A percentile compares a stretch with the other conserved stretches of the same genome.
Conservation (phyloP, 108 stramenopile genomes). For the Nitzschia inconspicua region DNA sequence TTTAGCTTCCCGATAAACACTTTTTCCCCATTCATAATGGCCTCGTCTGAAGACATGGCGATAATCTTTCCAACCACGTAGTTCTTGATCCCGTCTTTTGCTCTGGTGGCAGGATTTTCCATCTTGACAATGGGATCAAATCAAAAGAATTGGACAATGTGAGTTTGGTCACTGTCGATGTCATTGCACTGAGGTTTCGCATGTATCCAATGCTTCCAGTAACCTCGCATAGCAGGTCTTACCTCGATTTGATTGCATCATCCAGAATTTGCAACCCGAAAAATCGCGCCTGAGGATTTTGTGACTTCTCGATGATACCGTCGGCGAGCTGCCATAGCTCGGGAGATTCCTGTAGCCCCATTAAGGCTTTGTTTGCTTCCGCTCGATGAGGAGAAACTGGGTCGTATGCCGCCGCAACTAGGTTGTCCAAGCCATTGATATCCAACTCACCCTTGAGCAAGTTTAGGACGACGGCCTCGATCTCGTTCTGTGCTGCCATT, state of each 20-base stretch:
- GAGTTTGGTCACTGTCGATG: too few species aligned
- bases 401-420: conserved; percentile 79
- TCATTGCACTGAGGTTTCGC: too few species aligned
- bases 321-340: conserved; percentile 85
- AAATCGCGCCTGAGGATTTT: conserved; percentile 81
- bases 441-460: conserved; percentile 69
- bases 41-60: conserved; percentile 77
- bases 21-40: conserved; percentile 43
- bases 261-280: conserved; percentile 88
- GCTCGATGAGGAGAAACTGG: conserved; percentile 78
- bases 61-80: conserved; percentile 97
- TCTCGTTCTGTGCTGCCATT: too few species aligned
- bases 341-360: conserved; percentile 84
- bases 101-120: conserved; percentile 86
- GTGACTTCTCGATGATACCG: conserved; percentile 78
- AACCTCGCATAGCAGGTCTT: too few species aligned
- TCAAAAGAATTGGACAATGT: not conserved
- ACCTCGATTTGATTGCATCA: conserved; percentile 85
- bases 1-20: conserved; percentile 90
- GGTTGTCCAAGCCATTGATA: conserved; percentile 74
- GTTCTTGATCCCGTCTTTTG: conserved; percentile 97
- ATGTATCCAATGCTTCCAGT: too few species aligned
- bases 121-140: conserved; percentile 35
- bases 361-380: conserved; percentile 83
- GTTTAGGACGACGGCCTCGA: conserved; percentile 20